Evolutionary conservation across 495 filamentous ascomycete genomes (phyloP).

Genomic region (Aspergillus affinis): DNA sequence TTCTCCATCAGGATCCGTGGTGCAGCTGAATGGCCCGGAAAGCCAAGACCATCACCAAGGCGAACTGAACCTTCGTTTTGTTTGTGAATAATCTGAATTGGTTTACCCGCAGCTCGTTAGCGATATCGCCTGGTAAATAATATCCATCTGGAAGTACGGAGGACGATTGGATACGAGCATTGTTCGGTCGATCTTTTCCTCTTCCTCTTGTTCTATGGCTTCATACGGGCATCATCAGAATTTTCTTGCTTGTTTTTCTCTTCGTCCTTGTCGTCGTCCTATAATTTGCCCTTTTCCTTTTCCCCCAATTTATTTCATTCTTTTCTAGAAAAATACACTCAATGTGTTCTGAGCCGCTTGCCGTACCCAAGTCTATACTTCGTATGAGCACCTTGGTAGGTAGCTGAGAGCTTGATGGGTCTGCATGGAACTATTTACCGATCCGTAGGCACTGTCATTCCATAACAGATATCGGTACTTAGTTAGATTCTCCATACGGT

Average conservation of each 20-base stretch:
- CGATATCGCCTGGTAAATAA: neutral
- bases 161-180: neutral
- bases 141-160: neutral
- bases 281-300: too few species aligned
- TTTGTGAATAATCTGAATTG: too few species aligned
- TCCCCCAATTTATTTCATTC: too few species aligned
- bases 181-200: neutral
- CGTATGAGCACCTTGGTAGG: too few species aligned
- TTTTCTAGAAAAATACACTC: too few species aligned
- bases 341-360: too few species aligned
- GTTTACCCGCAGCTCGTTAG: neutral
- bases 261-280: neutral
- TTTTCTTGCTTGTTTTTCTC: neutral
- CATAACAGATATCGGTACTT: too few species aligned
- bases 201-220: neutral
- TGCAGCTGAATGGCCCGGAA: neutral
- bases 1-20: slow-evolving; percentile 4
- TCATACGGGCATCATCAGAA: neutral
- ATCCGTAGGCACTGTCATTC: too few species aligned
- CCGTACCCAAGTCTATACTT: too few species aligned
- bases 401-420: too few species aligned
- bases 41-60: neutral
- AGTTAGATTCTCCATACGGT: too few species aligned
- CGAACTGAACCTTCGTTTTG: neutral
- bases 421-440: too few species aligned